phyloP scores from a whole-genome alignment of 352 stramenopile species.

The Thalassiosira mediterranea region DNA sequence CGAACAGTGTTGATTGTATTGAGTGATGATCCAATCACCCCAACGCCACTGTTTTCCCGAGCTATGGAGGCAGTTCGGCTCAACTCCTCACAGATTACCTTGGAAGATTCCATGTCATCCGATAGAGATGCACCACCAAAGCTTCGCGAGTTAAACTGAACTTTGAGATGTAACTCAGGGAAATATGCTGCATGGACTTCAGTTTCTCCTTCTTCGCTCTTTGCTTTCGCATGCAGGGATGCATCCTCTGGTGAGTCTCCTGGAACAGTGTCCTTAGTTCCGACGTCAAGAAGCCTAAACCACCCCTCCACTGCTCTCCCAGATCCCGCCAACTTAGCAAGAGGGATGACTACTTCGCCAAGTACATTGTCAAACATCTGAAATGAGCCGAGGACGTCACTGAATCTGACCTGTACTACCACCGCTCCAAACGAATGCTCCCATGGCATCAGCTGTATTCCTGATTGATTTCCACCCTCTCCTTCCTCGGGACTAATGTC shows the following conservation, averaged over 20 bases:
- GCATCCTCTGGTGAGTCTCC: slow-evolving; percentile 35
- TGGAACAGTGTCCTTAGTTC: slow-evolving; percentile 53
- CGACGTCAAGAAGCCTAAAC: slow-evolving; percentile 70
- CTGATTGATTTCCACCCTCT: neutral
- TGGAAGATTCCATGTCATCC: slow-evolving; percentile 49
- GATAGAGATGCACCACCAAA: slow-evolving; percentile 1
- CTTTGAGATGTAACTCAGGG: slow-evolving; percentile 53
- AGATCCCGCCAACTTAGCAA: slow-evolving; percentile 60
- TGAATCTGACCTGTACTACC: slow-evolving; percentile 76
- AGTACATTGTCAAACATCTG: slow-evolving; percentile 72
- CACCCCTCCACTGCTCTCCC: slow-evolving; percentile 67
- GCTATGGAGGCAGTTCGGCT: slow-evolving; percentile 55
- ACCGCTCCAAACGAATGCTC: slow-evolving; percentile 62
- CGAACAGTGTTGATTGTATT: slow-evolving; percentile 77
- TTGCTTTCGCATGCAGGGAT: neutral
- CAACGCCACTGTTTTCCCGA: slow-evolving; percentile 56
- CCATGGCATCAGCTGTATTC: slow-evolving; percentile 62
- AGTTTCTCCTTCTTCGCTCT: neutral
- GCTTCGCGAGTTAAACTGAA: slow-evolving; percentile 44
- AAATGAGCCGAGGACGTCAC: slow-evolving; percentile 63
- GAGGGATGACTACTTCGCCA: slow-evolving; percentile 77
- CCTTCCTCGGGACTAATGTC: slow-evolving; percentile 21
- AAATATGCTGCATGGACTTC: slow-evolving; percentile 8
- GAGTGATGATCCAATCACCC: slow-evolving; percentile 74
- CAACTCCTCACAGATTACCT: slow-evolving; percentile 62